Evolutionary conservation across 1,139 yeast genomes (phyloP).

Genomic region (Kodamaea suecica): DNA sequence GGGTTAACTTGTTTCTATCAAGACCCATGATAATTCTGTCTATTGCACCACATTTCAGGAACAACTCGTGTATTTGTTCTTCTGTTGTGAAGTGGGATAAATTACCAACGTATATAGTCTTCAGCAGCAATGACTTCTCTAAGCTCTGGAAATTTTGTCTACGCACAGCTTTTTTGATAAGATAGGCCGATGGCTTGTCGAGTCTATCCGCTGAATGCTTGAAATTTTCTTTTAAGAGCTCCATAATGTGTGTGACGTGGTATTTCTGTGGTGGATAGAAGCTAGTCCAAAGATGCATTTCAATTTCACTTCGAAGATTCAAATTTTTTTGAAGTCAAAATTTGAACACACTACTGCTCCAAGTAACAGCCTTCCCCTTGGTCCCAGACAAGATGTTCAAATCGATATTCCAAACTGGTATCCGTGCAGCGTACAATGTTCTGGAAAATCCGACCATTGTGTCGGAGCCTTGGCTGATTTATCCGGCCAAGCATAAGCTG

Average conservation of each 20-base stretch:
- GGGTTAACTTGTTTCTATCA: constrained; percentile 82
- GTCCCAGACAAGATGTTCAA: constrained; percentile 29
- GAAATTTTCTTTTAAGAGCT: constrained; percentile 56
- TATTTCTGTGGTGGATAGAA: too few species aligned
- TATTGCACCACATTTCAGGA: constrained; percentile 74
- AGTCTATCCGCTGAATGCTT: constrained; percentile 57
- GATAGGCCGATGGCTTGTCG: constrained; percentile 75
- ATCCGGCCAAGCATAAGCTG: constrained; percentile 67
- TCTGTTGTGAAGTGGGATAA: constrained; percentile 83
- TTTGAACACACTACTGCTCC: constrained; percentile 3
- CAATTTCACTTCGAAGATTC: too few species aligned
- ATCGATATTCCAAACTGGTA: constrained; percentile 56
- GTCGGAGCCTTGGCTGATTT: constrained; percentile 83
- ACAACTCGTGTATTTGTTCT: constrained; percentile 85
- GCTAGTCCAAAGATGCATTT: too few species aligned
- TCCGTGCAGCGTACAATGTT: constrained; percentile 69
- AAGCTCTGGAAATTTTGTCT: constrained; percentile 55
- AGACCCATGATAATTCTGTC: constrained; percentile 88
- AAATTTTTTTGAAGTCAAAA: not conserved
- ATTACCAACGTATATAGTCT: constrained; percentile 86
- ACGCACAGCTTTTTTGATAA: constrained; percentile 69
- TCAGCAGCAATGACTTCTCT: constrained; percentile 58
- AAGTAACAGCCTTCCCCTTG: not conserved
- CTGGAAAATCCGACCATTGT: constrained; percentile 72
- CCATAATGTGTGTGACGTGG: constrained; percentile 33